Conservation (phyloP, 306 rosid genomes). For the Quercus engelmannii region DNA sequence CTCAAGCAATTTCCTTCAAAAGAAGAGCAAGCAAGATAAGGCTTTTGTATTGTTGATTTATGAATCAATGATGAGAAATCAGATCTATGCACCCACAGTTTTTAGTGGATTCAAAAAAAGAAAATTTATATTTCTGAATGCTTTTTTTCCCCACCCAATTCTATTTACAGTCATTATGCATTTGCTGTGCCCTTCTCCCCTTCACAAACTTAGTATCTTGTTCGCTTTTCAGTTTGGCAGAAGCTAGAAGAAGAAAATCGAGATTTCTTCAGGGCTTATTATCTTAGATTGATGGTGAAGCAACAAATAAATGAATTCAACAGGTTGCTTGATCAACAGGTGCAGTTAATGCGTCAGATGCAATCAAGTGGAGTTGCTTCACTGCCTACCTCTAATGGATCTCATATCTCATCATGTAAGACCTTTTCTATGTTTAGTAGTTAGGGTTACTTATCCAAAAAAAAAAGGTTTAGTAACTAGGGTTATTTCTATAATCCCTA, state of each 20-base stretch:
- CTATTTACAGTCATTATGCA: background rate
- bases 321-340: slow-evolving; percentile 79
- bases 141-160: background rate
- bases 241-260: slow-evolving; percentile 91
- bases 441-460: background rate
- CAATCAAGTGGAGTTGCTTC: slow-evolving; percentile 53
- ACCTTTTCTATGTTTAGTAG: background rate
- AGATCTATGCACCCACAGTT: background rate
- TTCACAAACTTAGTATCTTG: slow-evolving; percentile 4
- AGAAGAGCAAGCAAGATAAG: too few species aligned
- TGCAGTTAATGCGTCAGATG: slow-evolving; percentile 53
- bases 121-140: background rate
- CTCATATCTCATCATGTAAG: slow-evolving; percentile 62
- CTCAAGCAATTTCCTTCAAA: too few species aligned
- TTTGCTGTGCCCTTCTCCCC: slow-evolving; percentile 1
- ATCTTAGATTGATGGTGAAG: slow-evolving; percentile 77
- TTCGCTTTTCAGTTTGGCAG: slow-evolving; percentile 77
- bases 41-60: background rate
- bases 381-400: slow-evolving; percentile 63
- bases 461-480: too few species aligned
- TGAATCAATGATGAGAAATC: background rate
- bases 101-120: background rate
- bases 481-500: background rate
- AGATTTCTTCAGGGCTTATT: slow-evolving; percentile 85
- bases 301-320: slow-evolving; percentile 81